Base-by-base conservation (phyloP, 768 basidiomycete genomes). In the Lactarius deliciosus region DNA sequence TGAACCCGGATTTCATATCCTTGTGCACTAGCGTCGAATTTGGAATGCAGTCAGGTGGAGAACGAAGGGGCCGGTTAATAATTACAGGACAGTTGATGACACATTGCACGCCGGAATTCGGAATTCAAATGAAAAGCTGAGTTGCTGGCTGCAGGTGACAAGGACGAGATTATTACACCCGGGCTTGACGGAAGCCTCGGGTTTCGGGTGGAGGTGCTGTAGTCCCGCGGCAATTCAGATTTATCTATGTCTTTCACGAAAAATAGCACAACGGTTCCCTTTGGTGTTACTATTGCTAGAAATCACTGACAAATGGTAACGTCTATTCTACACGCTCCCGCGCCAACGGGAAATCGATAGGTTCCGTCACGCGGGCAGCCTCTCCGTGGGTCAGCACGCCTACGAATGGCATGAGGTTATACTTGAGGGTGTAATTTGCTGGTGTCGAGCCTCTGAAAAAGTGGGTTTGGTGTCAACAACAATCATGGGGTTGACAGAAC, bases 351-450 rank as follows among this genome's bases (percentile, higher is more conserved):
- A 78, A 78, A 5, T 74, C 66, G 10, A 81, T 73, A 30, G 78
- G 75, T 64, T 76, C 72, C 22, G 66, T 67, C 43, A 80, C 82
- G 57, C 81, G 79, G 57, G 80, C 80, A 16, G 86, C 92, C 74
- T 92, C 89, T 30, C 92, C 94, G 60, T 89, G 90, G 3, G 84
- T 87, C 57, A 95, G 81, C 54, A 86, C 71, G 22, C 94, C 94
- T 22, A 96, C 91, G 73, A 90, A 88, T 8, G 94, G 94, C 92
- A 96, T 95, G 38, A 94, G 74, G 73, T 95, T 94, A 77, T 95
- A 96, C 72, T 89, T 91, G 32, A 96, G 81, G 1, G 83, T 79
- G 74, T 91, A 95, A 66, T 85, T 79, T 7, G 89, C 86, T 18
- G 89, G 80, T 16, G 83, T 78, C 36, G 84, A 82, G 72, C 86